Evolutionary conservation across 2,329 filamentous ascomycete species (phyloP).

Genomic region (Bipolaris cookei): DNA sequence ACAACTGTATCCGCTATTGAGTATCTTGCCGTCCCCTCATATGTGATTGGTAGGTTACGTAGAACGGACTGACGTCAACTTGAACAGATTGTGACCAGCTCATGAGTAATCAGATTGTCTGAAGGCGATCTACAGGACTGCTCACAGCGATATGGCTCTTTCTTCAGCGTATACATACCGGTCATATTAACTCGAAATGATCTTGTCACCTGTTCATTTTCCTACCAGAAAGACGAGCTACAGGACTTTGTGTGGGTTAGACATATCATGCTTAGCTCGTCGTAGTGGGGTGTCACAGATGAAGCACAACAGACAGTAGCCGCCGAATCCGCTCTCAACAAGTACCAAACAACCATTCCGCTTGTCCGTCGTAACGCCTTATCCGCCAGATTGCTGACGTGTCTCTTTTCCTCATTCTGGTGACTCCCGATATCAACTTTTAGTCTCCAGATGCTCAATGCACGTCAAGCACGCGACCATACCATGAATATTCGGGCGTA

Average conservation of each 20-base stretch:
- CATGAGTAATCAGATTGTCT: no score
- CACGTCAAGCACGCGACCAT: not conserved
- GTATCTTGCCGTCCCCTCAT: not conserved
- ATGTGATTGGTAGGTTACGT: not conserved
- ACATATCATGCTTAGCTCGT: not conserved
- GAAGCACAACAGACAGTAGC: not conserved
- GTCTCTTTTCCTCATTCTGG: not conserved
- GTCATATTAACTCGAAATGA: not conserved
- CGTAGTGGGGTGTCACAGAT: not conserved
- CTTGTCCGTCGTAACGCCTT: not conserved
- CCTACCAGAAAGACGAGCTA: not conserved
- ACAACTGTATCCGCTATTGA: not conserved
- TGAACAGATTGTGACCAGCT: not conserved
- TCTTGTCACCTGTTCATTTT: not conserved
- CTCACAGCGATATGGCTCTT: not conserved
- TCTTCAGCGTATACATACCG: no score
- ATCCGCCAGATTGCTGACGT: not conserved
- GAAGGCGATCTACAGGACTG: no score
- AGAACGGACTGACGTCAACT: not conserved
- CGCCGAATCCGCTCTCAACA: not conserved
- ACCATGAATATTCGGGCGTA: not conserved
- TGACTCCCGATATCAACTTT: not conserved
- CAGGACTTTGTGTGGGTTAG: not conserved
- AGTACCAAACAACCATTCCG: not conserved
- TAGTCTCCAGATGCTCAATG: not conserved